Conservation (phyloP, 345 rosid genomes). For the Erucastrum elatum region DNA sequence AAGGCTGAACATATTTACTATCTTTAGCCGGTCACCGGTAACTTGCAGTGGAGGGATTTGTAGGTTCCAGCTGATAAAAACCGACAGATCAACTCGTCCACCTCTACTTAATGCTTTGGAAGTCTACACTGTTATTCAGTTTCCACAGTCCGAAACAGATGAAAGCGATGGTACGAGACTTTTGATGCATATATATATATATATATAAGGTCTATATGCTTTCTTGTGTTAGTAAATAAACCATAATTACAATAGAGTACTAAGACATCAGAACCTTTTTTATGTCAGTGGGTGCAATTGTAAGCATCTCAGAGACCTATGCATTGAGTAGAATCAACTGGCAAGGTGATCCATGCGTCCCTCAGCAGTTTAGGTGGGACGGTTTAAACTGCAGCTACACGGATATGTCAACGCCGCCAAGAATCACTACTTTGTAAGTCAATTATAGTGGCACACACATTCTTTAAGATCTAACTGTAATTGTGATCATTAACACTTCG, state of each 20-base stretch:
- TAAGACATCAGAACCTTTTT: neutral
- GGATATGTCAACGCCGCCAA: conserved; percentile 9
- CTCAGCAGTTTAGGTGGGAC: conserved; percentile 4
- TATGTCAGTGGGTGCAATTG: neutral
- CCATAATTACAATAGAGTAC: neutral
- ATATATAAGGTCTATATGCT: neutral
- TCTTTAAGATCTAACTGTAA: too few relatives aligned
- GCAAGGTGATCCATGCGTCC: conserved; percentile 32
- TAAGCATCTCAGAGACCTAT: too few relatives aligned
- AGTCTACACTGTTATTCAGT: conserved; percentile 24
- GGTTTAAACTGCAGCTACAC: conserved; percentile 18
- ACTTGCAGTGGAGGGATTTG: neutral
- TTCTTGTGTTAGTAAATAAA: neutral
- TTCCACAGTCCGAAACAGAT: conserved; percentile 29
- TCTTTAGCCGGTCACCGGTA: rapidly evolving
- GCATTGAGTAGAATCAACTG: conserved; percentile 5
- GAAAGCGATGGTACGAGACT: conserved; percentile 41
- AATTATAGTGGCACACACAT: too few relatives aligned
- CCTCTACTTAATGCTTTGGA: conserved; percentile 42
- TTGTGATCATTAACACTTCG: too few relatives aligned
- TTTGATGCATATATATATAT: too few relatives aligned
- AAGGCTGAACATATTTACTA: too few relatives aligned
- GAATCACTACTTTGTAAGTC: conserved; percentile 20
- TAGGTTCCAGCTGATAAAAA: conserved; percentile 11
- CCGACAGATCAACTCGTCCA: conserved; percentile 31